Base-by-base conservation (phyloP, 2,329 filamentous ascomycete species). In the Epicoccum nigrum region DNA sequence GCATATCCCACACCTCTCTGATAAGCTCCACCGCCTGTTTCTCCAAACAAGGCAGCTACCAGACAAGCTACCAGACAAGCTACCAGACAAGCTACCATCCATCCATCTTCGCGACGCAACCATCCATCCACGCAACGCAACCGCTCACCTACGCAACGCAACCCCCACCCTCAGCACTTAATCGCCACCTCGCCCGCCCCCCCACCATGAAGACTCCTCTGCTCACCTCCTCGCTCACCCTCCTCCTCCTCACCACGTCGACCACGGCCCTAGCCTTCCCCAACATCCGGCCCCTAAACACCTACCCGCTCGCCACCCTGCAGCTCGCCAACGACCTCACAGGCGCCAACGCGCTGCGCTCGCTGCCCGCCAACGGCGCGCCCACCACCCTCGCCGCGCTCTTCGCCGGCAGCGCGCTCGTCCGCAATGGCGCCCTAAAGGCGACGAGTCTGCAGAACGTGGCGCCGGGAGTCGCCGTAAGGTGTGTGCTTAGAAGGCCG, bases 241-340 rank as follows among this genome's bases (percentile, higher is more conserved):
- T 57, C 37, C 20, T 44, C 38, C 44, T 59, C 52, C 25, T 58
- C 51, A 31, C 37, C 54, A 7, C 45, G 21, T 46, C 55, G 50
- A 31, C 37, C 54, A 7, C 45, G 21, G 48, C 55, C 35, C 41
- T 65, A 31, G 54, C 62, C 47, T 34, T 41, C 42, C 49, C 58
- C 45, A 31, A 51, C 19, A 42, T 54, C 23, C 46, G 51, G 23
- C 41, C 47, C n/a, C 40, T 19, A 5, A 28, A 43, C 50, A 3
- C 6, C 23, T 1, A 2, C 23, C 6, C 6, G 4, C 39, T 34
- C 34, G 43, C 59, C 47, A 58, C 48, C 34, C 52, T 62, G 45
- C 23, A 32, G 27, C 42, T 64, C 42, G 31, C 39, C 53, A 60
- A 64, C 48, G 61, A 64, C 47, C 16, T 54, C 30, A 39, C 55